Evolutionary conservation across 305 asterid species (phyloP).

Genomic region (Fraxinus nigra): DNA sequence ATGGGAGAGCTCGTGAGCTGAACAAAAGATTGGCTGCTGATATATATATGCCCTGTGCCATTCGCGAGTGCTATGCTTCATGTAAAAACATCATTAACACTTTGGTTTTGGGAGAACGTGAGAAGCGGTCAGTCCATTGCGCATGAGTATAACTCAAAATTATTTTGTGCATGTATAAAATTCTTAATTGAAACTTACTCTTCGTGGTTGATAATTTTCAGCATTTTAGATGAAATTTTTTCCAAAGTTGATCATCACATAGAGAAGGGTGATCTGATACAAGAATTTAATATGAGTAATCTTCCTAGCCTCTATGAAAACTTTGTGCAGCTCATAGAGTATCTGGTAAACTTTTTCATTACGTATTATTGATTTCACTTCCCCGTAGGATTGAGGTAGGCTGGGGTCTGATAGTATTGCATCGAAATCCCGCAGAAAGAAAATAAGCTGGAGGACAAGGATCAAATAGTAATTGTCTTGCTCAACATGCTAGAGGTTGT

Average conservation of each 20-base stretch:
- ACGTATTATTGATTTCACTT: neutral
- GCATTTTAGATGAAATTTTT: constrained; percentile 74
- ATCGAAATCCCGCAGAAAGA: constrained; percentile 53
- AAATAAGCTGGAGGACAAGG: constrained; percentile 74
- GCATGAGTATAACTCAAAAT: neutral
- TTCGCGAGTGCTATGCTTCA: constrained; percentile 90
- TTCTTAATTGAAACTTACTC: constrained; percentile 3
- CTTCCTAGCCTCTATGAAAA: constrained; percentile 80
- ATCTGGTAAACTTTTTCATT: constrained; percentile 54
- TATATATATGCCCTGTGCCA: constrained; percentile 78
- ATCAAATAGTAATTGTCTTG: constrained; percentile 86
- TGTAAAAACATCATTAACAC: constrained; percentile 71
- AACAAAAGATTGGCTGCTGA: constrained; percentile 75
- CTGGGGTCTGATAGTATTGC: constrained; percentile 16
- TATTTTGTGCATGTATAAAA: constrained; percentile 2
- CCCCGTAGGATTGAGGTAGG: constrained; percentile 10
- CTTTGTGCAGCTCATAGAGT: constrained; percentile 81
- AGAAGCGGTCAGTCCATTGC: constrained; percentile 59
- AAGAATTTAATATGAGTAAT: constrained; percentile 63
- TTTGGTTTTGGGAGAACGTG: constrained; percentile 78
- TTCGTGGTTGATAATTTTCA: constrained; percentile 31
- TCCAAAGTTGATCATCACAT: constrained; percentile 70
- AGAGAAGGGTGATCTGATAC: constrained; percentile 51
- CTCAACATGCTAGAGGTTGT: constrained; percentile 93
- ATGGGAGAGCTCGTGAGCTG: constrained; percentile 83